phyloP scores from a whole-genome alignment of 768 basidiomycete genomes.

The Stropharia rugosoannulata region DNA sequence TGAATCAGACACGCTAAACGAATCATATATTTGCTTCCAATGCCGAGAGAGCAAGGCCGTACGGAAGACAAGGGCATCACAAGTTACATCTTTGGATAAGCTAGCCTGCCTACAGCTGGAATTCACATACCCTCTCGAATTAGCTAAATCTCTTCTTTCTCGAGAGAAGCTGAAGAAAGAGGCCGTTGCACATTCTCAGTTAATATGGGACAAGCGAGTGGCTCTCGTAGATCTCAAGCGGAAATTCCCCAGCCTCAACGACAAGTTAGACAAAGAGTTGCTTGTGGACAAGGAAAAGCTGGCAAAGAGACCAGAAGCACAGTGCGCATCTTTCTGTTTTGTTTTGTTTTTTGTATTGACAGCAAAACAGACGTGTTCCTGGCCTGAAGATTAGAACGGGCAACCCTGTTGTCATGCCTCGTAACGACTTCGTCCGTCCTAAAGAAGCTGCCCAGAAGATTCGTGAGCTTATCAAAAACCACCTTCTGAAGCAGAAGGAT shows the following conservation, averaged over 20 bases:
- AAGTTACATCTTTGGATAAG: slow-evolving; percentile 87
- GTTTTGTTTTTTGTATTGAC: slow-evolving; percentile 9
- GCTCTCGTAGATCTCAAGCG: slow-evolving; percentile 79
- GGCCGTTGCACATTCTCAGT: slow-evolving; percentile 50
- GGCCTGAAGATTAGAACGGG: slow-evolving; percentile 54
- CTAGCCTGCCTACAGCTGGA: slow-evolving; percentile 80
- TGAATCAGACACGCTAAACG: slow-evolving; percentile 85
- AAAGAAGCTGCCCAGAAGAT: slow-evolving; percentile 65
- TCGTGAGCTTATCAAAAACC: slow-evolving; percentile 59
- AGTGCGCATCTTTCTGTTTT: slow-evolving; percentile 19
- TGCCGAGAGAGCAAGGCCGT: slow-evolving; percentile 91
- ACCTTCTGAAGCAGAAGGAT: slow-evolving; percentile 64
- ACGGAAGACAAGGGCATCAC: slow-evolving; percentile 91
- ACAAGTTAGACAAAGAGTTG: slow-evolving; percentile 70
- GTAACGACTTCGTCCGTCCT: slow-evolving; percentile 56
- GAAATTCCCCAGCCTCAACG: slow-evolving; percentile 58
- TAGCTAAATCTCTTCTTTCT: slow-evolving; percentile 64
- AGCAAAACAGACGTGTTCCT: slow-evolving; percentile 38
- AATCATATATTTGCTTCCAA: slow-evolving; percentile 97
- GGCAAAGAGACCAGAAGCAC: slow-evolving; percentile 53
- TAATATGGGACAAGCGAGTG: slow-evolving; percentile 79
- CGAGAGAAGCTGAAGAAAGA: slow-evolving; percentile 82
- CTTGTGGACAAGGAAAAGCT: slow-evolving; percentile 67
- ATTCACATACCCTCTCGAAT: slow-evolving; percentile 66
- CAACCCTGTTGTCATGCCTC: slow-evolving; percentile 39